phyloP scores from a whole-genome alignment of 768 basidiomycete genomes.

The Dictyophora rubrovolvata region DNA sequence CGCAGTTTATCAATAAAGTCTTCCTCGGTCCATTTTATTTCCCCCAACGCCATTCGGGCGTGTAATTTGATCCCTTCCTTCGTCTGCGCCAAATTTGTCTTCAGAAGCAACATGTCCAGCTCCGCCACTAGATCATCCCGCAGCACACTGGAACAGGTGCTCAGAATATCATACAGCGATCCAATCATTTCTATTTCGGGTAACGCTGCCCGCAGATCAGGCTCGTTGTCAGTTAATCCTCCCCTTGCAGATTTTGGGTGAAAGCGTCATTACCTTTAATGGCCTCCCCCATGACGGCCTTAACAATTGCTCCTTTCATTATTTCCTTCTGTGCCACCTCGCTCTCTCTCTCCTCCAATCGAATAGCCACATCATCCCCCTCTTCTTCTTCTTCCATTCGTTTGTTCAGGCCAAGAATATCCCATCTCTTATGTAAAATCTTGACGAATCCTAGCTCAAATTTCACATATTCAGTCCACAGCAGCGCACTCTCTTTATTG shows the following conservation, averaged over 20 bases:
- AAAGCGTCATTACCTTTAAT: slow-evolving; percentile 44
- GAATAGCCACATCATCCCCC: slow-evolving; percentile 19
- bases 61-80: slow-evolving; percentile 29
- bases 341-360: slow-evolving; percentile 30
- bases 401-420: slow-evolving; percentile 53
- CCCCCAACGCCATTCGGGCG: slow-evolving; percentile 17
- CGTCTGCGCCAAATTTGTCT: slow-evolving; percentile 24
- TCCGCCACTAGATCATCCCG: slow-evolving; percentile 32
- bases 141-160: slow-evolving; percentile 32
- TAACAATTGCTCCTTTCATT: slow-evolving; percentile 72
- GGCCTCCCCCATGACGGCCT: slow-evolving; percentile 65
- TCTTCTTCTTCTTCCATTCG: slow-evolving; percentile 18
- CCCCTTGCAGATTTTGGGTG: slow-evolving; percentile 11
- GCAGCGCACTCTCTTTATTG: slow-evolving; percentile 55
- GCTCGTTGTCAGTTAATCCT: slow-evolving; percentile 11
- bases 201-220: slow-evolving; percentile 23
- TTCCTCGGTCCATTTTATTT: slow-evolving; percentile 30
- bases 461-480: slow-evolving; percentile 87
- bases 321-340: slow-evolving; percentile 54
- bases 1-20: slow-evolving; percentile 48
- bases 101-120: slow-evolving; percentile 31
- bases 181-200: slow-evolving; percentile 32
- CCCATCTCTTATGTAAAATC: slow-evolving; percentile 69
- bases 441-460: slow-evolving; percentile 87
- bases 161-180: slow-evolving; percentile 32